Base-by-base conservation (phyloP, 768 basidiomycete genomes). In the Megacollybia marginata region DNA sequence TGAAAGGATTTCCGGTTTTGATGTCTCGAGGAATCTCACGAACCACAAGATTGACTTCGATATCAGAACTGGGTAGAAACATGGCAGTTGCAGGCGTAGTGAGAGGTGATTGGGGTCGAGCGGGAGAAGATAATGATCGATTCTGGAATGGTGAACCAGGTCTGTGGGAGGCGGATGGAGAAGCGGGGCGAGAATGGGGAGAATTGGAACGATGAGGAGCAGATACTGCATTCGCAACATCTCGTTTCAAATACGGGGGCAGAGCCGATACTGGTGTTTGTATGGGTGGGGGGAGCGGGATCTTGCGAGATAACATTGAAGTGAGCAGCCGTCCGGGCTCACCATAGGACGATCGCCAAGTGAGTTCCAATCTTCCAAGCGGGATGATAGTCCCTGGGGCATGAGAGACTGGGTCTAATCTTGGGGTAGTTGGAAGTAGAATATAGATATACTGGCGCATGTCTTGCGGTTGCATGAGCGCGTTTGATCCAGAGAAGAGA, bases 381-480 rank as follows among this genome's bases (percentile, higher is more conserved):
- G 90, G 79, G 15, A 94, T 75, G 38, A 85, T 69, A 19, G 75
- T 75, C 2, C 94, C 94, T 0, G 89, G 84, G 2, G 74, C 61
- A 57, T 79, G 76, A 5, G 65, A 59, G 1, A 74, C 64, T 11
- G 82, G 79, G 28, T 73, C 66, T 0, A 71, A 53, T 1, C 78
- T 71, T 3, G 67, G 46, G 11, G 49, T 54, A 44, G 64, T 72
- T 2, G 87, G 88, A 1, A 69, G 75, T 19, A 96, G 74, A 46
- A 91, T 79, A 60, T 91, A 97, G 38, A 95, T 77, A 58, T 92
- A 92, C 63, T 97, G 94, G 31, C 91, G 76, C 51, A 82, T 76
- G 59, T 91, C 88, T 57, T 90, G 85, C 2, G 94, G 86, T 48
- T 89, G 82, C 70, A 96, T 82, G 19, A 89, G 70, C 10, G 83